Base-by-base conservation (phyloP, 2,329 filamentous ascomycete species). In the Pseudogymnoascus sp. region DNA sequence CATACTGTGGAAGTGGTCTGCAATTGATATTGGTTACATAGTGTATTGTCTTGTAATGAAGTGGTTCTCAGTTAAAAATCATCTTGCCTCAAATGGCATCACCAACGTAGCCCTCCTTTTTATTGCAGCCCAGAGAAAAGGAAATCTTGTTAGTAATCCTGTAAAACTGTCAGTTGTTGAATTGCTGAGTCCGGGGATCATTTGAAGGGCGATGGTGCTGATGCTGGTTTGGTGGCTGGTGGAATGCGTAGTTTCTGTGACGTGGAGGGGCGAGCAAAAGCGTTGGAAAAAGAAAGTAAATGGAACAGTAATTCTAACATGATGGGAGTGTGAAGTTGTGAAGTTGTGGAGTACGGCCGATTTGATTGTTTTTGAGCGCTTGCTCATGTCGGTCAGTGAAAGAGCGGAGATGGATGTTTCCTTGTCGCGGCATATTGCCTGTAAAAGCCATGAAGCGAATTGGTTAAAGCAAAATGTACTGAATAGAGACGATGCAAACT, bases 31-130 rank as follows among this genome's bases (percentile, higher is more conserved):
- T 57, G 51, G 29, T 14, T 57, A 57, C 51, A 34, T 57, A 57
- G 29, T 57, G 51, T 57, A 57, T 57, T 57, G 26, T 57, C 16
- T 36, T 57, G 51, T 57, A 57, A 57, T 57, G 51, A 57, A 36
- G n/a, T 57, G 29, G 29, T 31, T 54, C 29, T 34, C 45, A 16
- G 11, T 29, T 12, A 21, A 57, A 57, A 57, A 57, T 2, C 5
- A 57, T 34, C 16, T 6, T 18, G 51, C 51, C 51, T 36, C 51
- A 34, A 34, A 57, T 6, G 51, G 26, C 29, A 18, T 36, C 29
- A 57, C 16, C n/a, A 34, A n/a, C 51, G 11, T 14, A 57, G 36
- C 10, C 51, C 51, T 51, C 26, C n/a, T 57, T 16, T 57, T 57
- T 34, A 14, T 14, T 21, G 51, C 10, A 57, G 23, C 18, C n/a